Percentiles rank a stretch among this genome's conserved stretches.
phyloP scores from a whole-genome alignment of 108 stramenopile genomes.

The Skeletonema costatum region DNA sequence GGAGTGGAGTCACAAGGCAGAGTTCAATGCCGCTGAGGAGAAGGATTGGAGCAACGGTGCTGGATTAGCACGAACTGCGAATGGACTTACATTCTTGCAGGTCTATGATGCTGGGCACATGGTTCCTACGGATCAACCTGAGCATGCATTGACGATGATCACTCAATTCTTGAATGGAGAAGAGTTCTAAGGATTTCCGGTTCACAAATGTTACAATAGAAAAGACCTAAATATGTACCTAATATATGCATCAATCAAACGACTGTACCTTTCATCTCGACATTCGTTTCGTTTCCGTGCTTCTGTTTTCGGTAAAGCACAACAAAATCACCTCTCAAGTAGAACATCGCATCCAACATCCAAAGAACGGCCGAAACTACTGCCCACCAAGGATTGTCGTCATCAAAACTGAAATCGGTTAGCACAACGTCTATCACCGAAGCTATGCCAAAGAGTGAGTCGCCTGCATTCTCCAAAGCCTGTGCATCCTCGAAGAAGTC shows the following conservation, averaged over 20 bases:
- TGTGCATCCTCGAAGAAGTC: constrained; percentile 26
- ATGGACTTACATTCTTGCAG: constrained; percentile 84
- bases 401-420: constrained; percentile 26
- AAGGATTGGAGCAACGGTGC: constrained; percentile 76
- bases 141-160: constrained; percentile 86
- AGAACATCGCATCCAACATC: constrained; percentile 40
- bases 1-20: constrained; percentile 83
- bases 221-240: no score
- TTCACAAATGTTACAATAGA: no score
- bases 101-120: constrained; percentile 86
- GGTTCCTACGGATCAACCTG: constrained; percentile 94
- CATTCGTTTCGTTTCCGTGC: neutral
- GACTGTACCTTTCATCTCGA: neutral
- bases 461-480: constrained; percentile 28
- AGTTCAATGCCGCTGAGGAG: constrained; percentile 83
- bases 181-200: neutral
- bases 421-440: constrained; percentile 39
- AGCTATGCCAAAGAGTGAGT: constrained; percentile 35
- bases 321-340: constrained; percentile 38
- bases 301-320: constrained; percentile 9
- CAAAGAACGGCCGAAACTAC: constrained; percentile 30
- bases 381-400: constrained; percentile 38
- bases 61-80: constrained; percentile 69
- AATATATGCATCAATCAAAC: no score
- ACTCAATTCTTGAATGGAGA: constrained; percentile 61